Evolutionary conservation across 768 basidiomycete species (phyloP), one percentile per base, ranked within the genome.

Genomic region (Arthromyces matolae): DNA sequence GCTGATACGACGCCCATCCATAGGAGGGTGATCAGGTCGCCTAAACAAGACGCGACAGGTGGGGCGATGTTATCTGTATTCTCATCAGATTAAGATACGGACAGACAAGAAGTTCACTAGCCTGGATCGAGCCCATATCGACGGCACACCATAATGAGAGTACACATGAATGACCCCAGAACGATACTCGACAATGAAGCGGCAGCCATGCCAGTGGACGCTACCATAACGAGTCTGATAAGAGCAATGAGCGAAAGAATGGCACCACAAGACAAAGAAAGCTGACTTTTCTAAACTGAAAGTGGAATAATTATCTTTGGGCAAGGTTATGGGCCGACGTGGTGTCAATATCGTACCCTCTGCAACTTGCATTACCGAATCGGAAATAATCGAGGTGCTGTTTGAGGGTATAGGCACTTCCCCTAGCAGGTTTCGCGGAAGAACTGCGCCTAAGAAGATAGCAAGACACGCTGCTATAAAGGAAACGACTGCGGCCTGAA

Each of bases 21-120:
- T 49, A 83, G 76, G 39, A 99, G 80, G 0, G 95, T 95, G 41
- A 98, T 76, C 28, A 99, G 76, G 60, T 98, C 96, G 5, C 96
- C 95, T 2, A 98, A 76, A 57, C 90, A 92, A 3, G 92, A 81
- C 0, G 96, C 96, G 8, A 98, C 76, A 0, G 96, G 93, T 0
- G 96, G 91, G 1, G 94, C 89, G 55, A 98, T 94, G 64, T 99
- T 99, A 62, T 96, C 93, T 92, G 8, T n/a, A n/a, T n/a, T n/a
- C n/a, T n/a, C 19, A 16, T 38, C 12, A 25, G 12, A 3, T n/a
- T n/a, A 14, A 13, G 31, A 33, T 16, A n/a, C 22, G 5, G n/a
- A 12, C 8, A 8, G 8, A 35, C 18, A 20, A 2, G n/a, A 31
- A 35, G 10, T 13, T 47, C n/a, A n/a, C n/a, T n/a, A 58, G 85